phyloP scores from a whole-genome alignment of 2,329 filamentous ascomycete species.

The Cladosporium phlei region DNA sequence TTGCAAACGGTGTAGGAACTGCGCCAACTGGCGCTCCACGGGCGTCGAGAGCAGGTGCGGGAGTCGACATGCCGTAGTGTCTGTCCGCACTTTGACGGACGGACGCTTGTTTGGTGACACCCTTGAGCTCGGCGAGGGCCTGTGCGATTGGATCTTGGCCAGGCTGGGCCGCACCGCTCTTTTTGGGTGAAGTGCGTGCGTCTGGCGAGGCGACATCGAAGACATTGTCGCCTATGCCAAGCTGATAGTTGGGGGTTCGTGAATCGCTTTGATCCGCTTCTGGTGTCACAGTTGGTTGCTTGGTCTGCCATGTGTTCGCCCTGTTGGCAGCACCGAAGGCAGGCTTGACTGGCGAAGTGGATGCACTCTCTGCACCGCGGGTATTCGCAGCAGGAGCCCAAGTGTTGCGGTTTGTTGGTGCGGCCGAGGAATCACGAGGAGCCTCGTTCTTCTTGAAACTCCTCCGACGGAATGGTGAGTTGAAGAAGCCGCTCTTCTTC shows the following conservation, averaged over 20 bases:
- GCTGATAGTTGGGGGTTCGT: constrained; percentile 74
- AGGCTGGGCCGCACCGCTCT: neutral
- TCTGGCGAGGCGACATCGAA: constrained; percentile 85
- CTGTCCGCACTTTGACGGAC: constrained; percentile 89
- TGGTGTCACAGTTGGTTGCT: constrained; percentile 36
- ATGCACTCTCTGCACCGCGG: constrained; percentile 36
- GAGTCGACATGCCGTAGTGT: constrained; percentile 89
- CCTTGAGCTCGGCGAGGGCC: constrained; percentile 88
- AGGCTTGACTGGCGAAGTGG: constrained; percentile 41
- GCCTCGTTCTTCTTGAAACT: constrained; percentile 77
- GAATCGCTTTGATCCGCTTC: constrained; percentile 77
- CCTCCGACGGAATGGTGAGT: constrained; percentile 77
- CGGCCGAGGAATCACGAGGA: constrained; percentile 34
- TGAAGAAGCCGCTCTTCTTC: constrained; percentile 81
- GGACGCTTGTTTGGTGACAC: constrained; percentile 73
- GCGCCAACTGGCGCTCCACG: constrained; percentile 27
- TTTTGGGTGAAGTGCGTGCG: constrained; percentile 22
- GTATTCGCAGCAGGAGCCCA: constrained; percentile 45
- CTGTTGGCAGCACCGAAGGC: constrained; percentile 22
- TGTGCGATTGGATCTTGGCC: constrained; percentile 77
- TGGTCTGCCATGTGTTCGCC: constrained; percentile 30
- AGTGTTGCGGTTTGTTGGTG: constrained; percentile 46
- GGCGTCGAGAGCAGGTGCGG: constrained; percentile 50
- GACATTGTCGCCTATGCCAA: constrained; percentile 94
- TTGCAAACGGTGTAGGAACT: constrained; percentile 42